These are phyloP conservation scores for Aspergillus texensis DNA, from an alignment of 2,329 filamentous ascomycete species.

Conservation along the genomic window DNA sequence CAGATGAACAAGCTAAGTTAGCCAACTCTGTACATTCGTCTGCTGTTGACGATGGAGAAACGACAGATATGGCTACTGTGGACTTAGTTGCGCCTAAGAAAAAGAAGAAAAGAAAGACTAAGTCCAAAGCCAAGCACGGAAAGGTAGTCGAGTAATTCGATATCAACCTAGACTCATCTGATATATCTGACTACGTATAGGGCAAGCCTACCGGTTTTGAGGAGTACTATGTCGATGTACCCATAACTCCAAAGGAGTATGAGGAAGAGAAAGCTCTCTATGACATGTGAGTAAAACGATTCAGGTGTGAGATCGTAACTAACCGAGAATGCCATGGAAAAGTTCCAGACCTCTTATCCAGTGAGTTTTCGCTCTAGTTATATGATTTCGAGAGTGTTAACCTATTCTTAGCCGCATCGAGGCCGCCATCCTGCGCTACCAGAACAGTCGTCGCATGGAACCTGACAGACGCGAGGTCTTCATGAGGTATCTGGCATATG, in stretches of 20 bases:
- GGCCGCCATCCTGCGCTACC: slow-evolving; percentile 79
- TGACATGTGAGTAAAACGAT: slow-evolving; percentile 53
- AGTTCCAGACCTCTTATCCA: slow-evolving; percentile 56
- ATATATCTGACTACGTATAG: slow-evolving; percentile 26
- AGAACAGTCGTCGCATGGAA: slow-evolving; percentile 73
- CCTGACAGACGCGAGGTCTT: slow-evolving; percentile 66
- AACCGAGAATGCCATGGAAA: slow-evolving; percentile 17
- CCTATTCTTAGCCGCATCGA: slow-evolving; percentile 69
- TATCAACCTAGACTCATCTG: neutral
- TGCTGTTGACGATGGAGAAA: neutral
- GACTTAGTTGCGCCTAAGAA: slow-evolving; percentile 25
- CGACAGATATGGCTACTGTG: slow-evolving; percentile 7
- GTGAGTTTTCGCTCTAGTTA: slow-evolving; percentile 45
- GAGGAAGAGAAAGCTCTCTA: slow-evolving; percentile 72
- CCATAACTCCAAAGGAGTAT: slow-evolving; percentile 71
- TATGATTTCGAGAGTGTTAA: slow-evolving; percentile 12
- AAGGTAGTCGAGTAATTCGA: slow-evolving; percentile 12
- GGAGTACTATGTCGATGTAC: slow-evolving; percentile 79
- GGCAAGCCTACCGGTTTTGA: slow-evolving; percentile 69
- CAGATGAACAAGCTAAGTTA: neutral
- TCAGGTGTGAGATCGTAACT: neutral
- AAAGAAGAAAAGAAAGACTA: slow-evolving; percentile 39
- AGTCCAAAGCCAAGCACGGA: slow-evolving; percentile 45
- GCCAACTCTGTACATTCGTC: neutral
- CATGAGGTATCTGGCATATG: slow-evolving; percentile 77